These are phyloP conservation scores for Brassica nigra DNA, from an alignment of 345 rosid genomes.

Conservation along the genomic window DNA sequence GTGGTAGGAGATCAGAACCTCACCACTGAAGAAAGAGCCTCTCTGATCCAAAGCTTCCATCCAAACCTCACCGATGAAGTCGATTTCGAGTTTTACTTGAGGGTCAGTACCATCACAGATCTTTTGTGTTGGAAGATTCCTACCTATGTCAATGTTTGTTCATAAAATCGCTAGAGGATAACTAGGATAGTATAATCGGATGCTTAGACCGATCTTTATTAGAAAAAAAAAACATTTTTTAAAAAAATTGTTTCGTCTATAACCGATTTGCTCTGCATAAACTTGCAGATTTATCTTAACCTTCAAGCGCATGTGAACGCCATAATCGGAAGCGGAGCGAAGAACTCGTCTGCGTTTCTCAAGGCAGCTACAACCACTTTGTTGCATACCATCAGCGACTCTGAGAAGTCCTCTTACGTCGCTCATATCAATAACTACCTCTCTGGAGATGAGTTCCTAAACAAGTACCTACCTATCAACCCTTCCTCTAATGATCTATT, in stretches of 20 bases:
- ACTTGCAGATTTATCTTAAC: constrained; percentile 71
- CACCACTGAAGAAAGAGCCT: constrained; percentile 66
- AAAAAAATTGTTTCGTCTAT: background rate
- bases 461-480: constrained; percentile 75
- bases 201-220: background rate
- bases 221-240: no score
- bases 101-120: constrained; percentile 50
- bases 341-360: constrained; percentile 91
- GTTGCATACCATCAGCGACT: constrained; percentile 92
- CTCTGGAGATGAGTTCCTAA: constrained; percentile 71
- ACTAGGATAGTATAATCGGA: background rate
- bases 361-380: constrained; percentile 92
- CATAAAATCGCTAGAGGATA: background rate
- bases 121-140: background rate
- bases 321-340: constrained; percentile 70
- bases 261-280: background rate
- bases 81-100: constrained; percentile 92
- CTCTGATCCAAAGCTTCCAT: constrained; percentile 65
- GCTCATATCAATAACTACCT: constrained; percentile 92
- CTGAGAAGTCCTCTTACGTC: constrained; percentile 91
- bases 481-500: constrained; percentile 89
- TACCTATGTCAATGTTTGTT: background rate
- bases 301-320: constrained; percentile 85
- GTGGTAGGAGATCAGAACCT: constrained; percentile 79
- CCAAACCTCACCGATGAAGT: constrained; percentile 72